phyloP scores from a whole-genome alignment of 495 filamentous ascomycete genomes.

The Tetracladium marchalianum region DNA sequence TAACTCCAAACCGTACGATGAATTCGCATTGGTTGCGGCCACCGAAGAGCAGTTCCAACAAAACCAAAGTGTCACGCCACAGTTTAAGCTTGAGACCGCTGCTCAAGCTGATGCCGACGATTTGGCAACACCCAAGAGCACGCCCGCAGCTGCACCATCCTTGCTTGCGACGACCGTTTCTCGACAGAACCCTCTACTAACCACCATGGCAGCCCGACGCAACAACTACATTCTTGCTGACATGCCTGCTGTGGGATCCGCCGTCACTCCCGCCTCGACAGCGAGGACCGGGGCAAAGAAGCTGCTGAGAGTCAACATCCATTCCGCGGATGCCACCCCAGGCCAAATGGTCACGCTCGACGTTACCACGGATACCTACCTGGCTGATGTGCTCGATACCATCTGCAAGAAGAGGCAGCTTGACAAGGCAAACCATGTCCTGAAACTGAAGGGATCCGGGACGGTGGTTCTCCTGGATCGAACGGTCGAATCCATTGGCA shows the following conservation, averaged over 20 bases:
- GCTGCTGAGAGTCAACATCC: slow-evolving; percentile 65
- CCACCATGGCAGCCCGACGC: slow-evolving; percentile 39
- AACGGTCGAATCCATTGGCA: slow-evolving; percentile 80
- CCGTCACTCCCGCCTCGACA: slow-evolving; percentile 43
- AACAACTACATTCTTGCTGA: slow-evolving; percentile 51
- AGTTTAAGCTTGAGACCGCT: slow-evolving; percentile 49
- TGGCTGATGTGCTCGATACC: slow-evolving; percentile 86
- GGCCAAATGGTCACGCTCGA: slow-evolving; percentile 64
- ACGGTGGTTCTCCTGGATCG: slow-evolving; percentile 76
- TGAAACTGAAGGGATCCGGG: slow-evolving; percentile 77
- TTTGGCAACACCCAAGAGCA: slow-evolving; percentile 29
- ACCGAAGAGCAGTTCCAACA: slow-evolving; percentile 66
- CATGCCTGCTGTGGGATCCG: slow-evolving; percentile 38
- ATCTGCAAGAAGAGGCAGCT: slow-evolving; percentile 82
- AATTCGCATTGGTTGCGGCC: slow-evolving; percentile 84
- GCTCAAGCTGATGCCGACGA: slow-evolving; percentile 30
- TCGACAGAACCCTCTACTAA: slow-evolving; percentile 44
- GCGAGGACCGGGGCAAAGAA: slow-evolving; percentile 70
- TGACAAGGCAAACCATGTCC: slow-evolving; percentile 80
- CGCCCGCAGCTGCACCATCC: slow-evolving; percentile 31
- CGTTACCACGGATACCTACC: slow-evolving; percentile 86
- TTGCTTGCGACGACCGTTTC: slow-evolving; percentile 12
- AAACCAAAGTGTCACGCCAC: slow-evolving; percentile 65
- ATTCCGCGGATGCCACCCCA: slow-evolving; percentile 57
- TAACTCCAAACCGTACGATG: slow-evolving; percentile 78